Evolutionary conservation across 1,284 basidiomycete genomes (phyloP), one percentile per base, ranked within the genome.

Genomic region (Neolentinus lepideus): DNA sequence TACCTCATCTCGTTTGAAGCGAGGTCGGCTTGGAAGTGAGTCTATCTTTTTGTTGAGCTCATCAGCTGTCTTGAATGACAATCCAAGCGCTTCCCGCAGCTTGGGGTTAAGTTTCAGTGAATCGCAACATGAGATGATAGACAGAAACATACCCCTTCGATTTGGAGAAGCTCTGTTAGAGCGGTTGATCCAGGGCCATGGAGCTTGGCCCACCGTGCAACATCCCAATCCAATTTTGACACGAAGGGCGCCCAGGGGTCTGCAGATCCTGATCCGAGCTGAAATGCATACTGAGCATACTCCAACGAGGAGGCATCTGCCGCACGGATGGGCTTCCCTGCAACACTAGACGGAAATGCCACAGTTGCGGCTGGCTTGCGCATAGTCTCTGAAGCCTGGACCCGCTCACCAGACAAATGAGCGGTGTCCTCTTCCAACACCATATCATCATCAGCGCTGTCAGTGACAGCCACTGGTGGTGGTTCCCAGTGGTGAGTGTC

Each of bases 201-300:
- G 1, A 60, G 38, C 54, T 64, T 64, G 2, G 60, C 62, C 62
- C 62, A 64, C 27, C 52, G 45, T 2, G 59, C 61, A 22, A 64
- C 33, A 14, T 61, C 58, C 60, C 60, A 65, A 21, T 64, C 62
- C 11, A 60, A 14, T 33, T 57, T 35, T 4, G 63, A 61, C 3
- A 25, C 33, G 51, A 64, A 65, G 1, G 63, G 63, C 3, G 59
- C 52, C 27, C 60, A 63, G 2, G 45, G 19, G 54, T 61, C 60
- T 1, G n/a, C 38, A 36, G n/a, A 19, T 6, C 6, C 6, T 6
- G 29, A 6, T 6, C 43, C 6, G 16, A 46, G 43, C 43, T 19
- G 24, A 10, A 10, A 25, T 46, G n/a, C 19, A 46, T 46, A 46
- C 6, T 6, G n/a, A 25, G 4, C 6, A 46, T 46, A 46, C n/a